Evolutionary conservation across 2,329 filamentous ascomycete genomes (phyloP).

Genomic region (Colletotrichum incanum): DNA sequence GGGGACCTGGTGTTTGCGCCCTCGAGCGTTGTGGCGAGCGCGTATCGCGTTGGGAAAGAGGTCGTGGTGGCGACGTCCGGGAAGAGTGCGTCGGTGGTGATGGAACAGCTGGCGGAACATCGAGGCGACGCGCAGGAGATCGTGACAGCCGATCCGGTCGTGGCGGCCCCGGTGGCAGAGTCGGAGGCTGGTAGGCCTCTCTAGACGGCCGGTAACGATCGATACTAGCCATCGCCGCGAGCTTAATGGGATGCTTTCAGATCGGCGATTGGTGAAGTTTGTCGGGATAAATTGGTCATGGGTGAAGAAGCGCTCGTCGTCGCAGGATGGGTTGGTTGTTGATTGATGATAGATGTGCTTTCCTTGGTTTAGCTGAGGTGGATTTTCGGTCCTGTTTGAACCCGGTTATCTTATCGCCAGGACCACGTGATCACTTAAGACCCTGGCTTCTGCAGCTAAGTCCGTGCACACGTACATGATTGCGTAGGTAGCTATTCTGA

Average conservation of each 20-base stretch:
- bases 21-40: conserved; percentile 57
- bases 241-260: neutral
- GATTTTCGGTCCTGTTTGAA: conserved; percentile 41
- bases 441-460: neutral
- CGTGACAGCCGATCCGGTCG: conserved; percentile 62
- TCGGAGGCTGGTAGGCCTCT: conserved; percentile 71
- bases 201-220: conserved; percentile 72
- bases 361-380: conserved; percentile 26
- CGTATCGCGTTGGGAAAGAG: conserved; percentile 60
- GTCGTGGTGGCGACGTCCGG: conserved; percentile 69
- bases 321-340: conserved; percentile 24
- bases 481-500: no score
- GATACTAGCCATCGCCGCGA: conserved; percentile 69
- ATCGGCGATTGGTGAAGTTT: conserved; percentile 9
- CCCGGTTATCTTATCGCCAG: conserved; percentile 47
- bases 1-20: conserved; percentile 49
- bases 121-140: conserved; percentile 66
- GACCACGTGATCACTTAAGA: conserved; percentile 31
- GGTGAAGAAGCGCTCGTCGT: conserved; percentile 24
- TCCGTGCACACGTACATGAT: neutral
- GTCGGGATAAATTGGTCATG: conserved; percentile 32
- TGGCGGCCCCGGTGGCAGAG: conserved; percentile 55
- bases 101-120: conserved; percentile 74
- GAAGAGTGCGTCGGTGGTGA: conserved; percentile 72
- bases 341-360: neutral